Conservation (phyloP, 1,139 yeast genomes). For the Blastobotrys persicus region DNA sequence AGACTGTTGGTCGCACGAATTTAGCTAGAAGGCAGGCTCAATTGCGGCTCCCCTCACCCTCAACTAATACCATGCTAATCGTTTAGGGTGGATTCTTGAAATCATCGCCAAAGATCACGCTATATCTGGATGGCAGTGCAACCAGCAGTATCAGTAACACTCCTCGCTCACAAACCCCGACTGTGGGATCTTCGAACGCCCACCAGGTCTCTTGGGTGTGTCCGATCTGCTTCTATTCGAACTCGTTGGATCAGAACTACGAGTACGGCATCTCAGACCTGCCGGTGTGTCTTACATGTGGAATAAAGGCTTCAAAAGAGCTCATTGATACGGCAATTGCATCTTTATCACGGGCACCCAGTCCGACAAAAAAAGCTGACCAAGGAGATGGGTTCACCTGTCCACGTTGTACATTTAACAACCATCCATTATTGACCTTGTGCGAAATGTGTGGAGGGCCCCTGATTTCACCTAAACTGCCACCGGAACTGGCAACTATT, state of each 20-base stretch:
- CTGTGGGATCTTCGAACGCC: conserved; percentile 6
- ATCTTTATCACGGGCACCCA: conserved; percentile 11
- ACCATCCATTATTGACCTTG: conserved; percentile 70
- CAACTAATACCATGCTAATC: background rate
- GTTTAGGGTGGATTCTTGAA: conserved; percentile 55
- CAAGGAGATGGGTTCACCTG: conserved; percentile 50
- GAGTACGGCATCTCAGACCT: conserved; percentile 38
- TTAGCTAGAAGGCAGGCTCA: too few species aligned
- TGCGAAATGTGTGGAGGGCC: conserved; percentile 89
- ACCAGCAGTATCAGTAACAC: conserved; percentile 9
- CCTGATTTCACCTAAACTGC: conserved; percentile 40
- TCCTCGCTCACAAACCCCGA: conserved; percentile 10
- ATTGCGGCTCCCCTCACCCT: too few species aligned
- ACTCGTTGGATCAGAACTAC: conserved; percentile 44
- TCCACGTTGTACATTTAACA: conserved; percentile 78
- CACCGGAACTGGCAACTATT: conserved; percentile 27
- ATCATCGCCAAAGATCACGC: conserved; percentile 72
- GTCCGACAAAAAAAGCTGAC: background rate
- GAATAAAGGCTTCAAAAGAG: conserved; percentile 51
- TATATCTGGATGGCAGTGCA: conserved; percentile 33
- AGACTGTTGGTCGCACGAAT: too few species aligned
- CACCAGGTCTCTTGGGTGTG: conserved; percentile 62
- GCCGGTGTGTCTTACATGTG: conserved; percentile 76
- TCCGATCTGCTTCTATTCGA: conserved; percentile 75
- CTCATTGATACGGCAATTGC: conserved; percentile 35